Conservation (phyloP, 345 rosid genomes). For the Lepidium sativum region DNA sequence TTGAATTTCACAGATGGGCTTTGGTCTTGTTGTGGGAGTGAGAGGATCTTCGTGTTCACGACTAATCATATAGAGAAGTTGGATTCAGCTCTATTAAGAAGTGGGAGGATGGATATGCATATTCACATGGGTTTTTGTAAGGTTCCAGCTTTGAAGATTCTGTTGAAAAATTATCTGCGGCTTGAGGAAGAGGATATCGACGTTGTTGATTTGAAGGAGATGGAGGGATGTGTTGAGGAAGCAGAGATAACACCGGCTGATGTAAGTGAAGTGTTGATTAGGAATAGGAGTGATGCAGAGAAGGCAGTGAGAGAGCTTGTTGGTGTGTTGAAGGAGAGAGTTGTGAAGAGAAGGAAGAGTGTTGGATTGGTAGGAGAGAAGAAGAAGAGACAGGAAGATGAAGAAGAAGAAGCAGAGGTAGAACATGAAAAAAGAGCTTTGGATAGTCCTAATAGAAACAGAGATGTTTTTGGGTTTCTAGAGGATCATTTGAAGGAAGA, state of each 20-base stretch:
- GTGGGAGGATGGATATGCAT: slow-evolving; percentile 98
- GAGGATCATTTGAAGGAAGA: slow-evolving; percentile 27
- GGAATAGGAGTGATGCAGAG: slow-evolving; percentile 43
- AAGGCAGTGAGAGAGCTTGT: slow-evolving; percentile 55
- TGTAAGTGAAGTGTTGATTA: slow-evolving; percentile 72
- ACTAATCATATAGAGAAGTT: slow-evolving; percentile 84
- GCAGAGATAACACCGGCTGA: slow-evolving; percentile 95
- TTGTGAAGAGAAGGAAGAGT: slow-evolving; percentile 30
- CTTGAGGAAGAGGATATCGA: slow-evolving; percentile 31
- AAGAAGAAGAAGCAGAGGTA: slow-evolving; percentile 30
- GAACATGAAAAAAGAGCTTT: slow-evolving; percentile 84
- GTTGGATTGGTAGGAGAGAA: neutral
- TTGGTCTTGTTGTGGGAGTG: slow-evolving; percentile 99
- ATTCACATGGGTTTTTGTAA: slow-evolving; percentile 76
- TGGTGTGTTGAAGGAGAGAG: slow-evolving; percentile 41
- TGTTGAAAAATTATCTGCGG: slow-evolving; percentile 59
- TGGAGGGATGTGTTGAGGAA: slow-evolving; percentile 37
- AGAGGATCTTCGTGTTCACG: slow-evolving; percentile 85
- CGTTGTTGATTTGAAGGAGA: slow-evolving; percentile 25
- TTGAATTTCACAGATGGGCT: slow-evolving; percentile 92
- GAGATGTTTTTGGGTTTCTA: slow-evolving; percentile 4
- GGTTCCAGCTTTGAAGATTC: slow-evolving; percentile 49
- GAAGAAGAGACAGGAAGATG: slow-evolving; percentile 22
- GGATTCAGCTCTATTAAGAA: slow-evolving; percentile 72
- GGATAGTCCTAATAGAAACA: slow-evolving; percentile 43